Conservation (phyloP, 352 stramenopile species). For the Phytopythium boreale region DNA sequence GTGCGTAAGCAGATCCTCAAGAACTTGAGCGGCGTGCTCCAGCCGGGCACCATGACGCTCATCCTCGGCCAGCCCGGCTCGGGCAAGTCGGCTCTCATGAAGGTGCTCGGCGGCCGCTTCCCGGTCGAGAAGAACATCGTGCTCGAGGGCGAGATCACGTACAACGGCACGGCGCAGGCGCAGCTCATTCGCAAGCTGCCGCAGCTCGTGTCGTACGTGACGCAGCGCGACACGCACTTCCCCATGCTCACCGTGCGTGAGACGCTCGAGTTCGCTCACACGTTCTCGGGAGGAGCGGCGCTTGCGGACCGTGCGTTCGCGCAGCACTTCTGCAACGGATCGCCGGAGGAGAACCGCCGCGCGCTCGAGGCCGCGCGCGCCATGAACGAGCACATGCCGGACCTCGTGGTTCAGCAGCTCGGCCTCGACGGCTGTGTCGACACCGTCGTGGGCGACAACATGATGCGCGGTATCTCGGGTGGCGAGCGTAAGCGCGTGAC, state of each 20-base stretch:
- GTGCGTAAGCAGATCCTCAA: slow-evolving; percentile 20
- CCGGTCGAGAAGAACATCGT: slow-evolving; percentile 14
- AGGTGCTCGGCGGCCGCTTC: slow-evolving; percentile 23
- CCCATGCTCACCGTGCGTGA: slow-evolving; percentile 41
- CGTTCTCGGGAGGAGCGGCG: slow-evolving; percentile 39
- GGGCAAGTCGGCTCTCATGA: slow-evolving; percentile 25
- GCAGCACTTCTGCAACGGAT: slow-evolving; percentile 11
- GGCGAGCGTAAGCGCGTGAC: slow-evolving; percentile 82
- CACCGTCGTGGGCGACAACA: slow-evolving; percentile 29
- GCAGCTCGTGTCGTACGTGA: slow-evolving; percentile 31
- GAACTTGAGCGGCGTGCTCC: slow-evolving; percentile 15
- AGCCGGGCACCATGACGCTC: slow-evolving; percentile 22
- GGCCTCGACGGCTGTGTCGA: slow-evolving; percentile 28
- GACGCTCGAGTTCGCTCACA: slow-evolving; percentile 88
- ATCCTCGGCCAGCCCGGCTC: slow-evolving; percentile 13
- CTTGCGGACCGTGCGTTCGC: slow-evolving; percentile 30
- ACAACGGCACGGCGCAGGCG: slow-evolving; percentile 20
- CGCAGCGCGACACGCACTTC: slow-evolving; percentile 48
- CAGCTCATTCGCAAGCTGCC: slow-evolving; percentile 14
- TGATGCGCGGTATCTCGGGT: slow-evolving; percentile 52
- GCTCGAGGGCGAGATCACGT: slow-evolving; percentile 21
- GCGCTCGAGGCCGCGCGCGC: slow-evolving; percentile 10
- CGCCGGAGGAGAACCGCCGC: slow-evolving; percentile 12
- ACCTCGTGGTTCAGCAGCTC: slow-evolving; percentile 20
- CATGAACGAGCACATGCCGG: slow-evolving; percentile 14